Evolutionary conservation across 345 rosid genomes (phyloP).

Genomic region (Draba incana): DNA sequence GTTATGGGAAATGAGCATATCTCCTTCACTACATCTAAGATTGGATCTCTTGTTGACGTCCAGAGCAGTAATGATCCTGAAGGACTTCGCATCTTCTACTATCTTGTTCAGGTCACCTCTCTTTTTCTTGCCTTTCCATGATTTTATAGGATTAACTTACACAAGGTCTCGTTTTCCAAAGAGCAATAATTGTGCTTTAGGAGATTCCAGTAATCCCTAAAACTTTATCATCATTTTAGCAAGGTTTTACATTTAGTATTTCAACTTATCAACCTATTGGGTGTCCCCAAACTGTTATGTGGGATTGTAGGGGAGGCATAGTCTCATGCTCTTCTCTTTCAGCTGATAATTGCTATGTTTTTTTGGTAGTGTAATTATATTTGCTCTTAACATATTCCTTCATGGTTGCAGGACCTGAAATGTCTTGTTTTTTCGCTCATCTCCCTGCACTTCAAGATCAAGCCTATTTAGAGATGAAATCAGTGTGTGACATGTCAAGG

Average conservation of each 20-base stretch:
- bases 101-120: conserved; percentile 90
- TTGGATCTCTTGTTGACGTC: conserved; percentile 97
- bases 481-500: conserved; percentile 1
- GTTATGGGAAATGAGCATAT: conserved; percentile 98
- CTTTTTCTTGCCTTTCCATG: conserved; percentile 2
- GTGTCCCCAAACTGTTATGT: conserved; percentile 6
- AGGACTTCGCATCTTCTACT: conserved; percentile 97
- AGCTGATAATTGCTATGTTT: not conserved
- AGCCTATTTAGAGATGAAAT: conserved; percentile 67
- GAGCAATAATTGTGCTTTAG: too few relatives aligned
- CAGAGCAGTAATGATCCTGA: conserved; percentile 96
- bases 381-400: conserved; percentile 13
- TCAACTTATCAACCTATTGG: too few relatives aligned
- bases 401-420: conserved; percentile 89
- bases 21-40: conserved; percentile 92
- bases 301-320: not conserved
- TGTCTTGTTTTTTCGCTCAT: conserved; percentile 98
- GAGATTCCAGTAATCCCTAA: too few relatives aligned
- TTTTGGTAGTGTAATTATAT: too few relatives aligned
- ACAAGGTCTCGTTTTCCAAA: too few relatives aligned
- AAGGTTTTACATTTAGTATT: not conserved
- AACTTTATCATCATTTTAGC: too few relatives aligned
- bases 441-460: conserved; percentile 99
- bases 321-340: conserved; percentile 2
- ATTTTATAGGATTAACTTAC: not conserved